Evolutionary conservation across 164 flowering plant genomes (phyloP).

Genomic region (Vitis labrusca): DNA sequence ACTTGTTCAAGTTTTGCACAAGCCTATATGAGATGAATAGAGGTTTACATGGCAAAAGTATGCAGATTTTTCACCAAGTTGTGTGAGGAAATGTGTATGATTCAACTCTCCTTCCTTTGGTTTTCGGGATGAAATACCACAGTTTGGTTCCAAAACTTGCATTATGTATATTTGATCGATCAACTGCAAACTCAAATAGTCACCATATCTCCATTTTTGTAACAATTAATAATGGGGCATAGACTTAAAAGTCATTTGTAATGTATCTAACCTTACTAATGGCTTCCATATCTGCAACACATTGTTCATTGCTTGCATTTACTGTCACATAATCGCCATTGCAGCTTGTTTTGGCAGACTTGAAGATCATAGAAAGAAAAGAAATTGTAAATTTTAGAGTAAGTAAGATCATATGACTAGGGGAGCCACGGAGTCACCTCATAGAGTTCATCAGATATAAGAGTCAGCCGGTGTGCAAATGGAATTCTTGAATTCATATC

Average conservation of each 20-base stretch:
- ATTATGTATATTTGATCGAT: neutral
- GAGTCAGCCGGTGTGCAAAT: conserved; percentile 1
- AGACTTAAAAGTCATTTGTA: neutral
- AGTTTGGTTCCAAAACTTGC: neutral
- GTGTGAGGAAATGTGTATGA: too few relatives aligned
- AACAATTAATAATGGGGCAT: too few relatives aligned
- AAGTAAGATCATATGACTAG: too few relatives aligned
- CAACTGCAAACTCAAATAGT: neutral
- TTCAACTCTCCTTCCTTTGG: neutral
- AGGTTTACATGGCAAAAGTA: too few relatives aligned
- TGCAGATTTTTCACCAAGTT: too few relatives aligned
- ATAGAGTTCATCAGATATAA: neutral
- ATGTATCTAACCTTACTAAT: neutral
- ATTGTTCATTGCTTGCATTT: neutral
- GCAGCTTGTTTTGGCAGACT: neutral
- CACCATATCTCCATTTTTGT: too few relatives aligned
- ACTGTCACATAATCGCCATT: neutral
- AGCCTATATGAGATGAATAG: too few relatives aligned
- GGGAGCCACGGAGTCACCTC: neutral
- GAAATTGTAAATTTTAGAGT: too few relatives aligned
- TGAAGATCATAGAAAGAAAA: neutral
- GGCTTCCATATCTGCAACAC: neutral
- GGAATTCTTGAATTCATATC: neutral
- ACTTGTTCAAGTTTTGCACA: too few relatives aligned
- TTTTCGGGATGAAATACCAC: neutral